Base-by-base conservation (phyloP, 352 stramenopile species). In the Phytophthora cactorum region DNA sequence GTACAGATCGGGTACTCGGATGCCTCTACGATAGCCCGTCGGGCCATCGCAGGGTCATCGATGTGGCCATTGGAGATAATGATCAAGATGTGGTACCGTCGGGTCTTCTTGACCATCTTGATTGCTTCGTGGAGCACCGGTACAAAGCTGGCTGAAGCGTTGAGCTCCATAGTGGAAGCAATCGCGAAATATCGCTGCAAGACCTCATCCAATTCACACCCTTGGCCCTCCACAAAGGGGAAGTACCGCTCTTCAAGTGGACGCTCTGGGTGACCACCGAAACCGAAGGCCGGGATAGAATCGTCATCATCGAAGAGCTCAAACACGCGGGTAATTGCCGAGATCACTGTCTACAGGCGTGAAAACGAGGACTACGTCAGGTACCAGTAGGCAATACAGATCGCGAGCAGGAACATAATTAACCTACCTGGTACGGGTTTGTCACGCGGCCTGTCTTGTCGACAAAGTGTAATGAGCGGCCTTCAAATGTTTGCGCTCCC, bases 61-160 rank as follows among this genome's bases (percentile, higher is more conserved):
- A 93, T 82, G 59, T 92, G 79, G 0, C 88, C 86, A 31, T 93
- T 86, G 8, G 85, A 84, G 15, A 95, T 82, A 56, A 96, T 89
- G 22, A 96, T 84, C 45, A 96, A 75, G 28, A 96, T 92, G 60
- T 96, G 88, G 55, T 93, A 95, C 8, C 69, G 63, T 5, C 65
- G 59, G 2, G 78, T 73, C 51, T 68, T 72, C 43, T 78, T 61
- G 10, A 81, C 82, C 14, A 74, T 73, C 29, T 88, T 70, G 50
- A 93, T 89, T 27, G 88, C 65, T 66, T 92, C 65, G 11, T 77
- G 39, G 52, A 96, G 94, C 55, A 91, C 79, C 60, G 70, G 90
- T 55, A 69, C 72, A 70, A 79, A 95, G 59, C 88, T 93, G 2
- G 82, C 90, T 0, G 84, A 76, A 0, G 79, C 78, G 9, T 78